Percentiles rank a stretch among this genome's conserved stretches.
Conservation (phyloP, 2,329 filamentous ascomycete genomes). For the Clonostachys chloroleuca region DNA sequence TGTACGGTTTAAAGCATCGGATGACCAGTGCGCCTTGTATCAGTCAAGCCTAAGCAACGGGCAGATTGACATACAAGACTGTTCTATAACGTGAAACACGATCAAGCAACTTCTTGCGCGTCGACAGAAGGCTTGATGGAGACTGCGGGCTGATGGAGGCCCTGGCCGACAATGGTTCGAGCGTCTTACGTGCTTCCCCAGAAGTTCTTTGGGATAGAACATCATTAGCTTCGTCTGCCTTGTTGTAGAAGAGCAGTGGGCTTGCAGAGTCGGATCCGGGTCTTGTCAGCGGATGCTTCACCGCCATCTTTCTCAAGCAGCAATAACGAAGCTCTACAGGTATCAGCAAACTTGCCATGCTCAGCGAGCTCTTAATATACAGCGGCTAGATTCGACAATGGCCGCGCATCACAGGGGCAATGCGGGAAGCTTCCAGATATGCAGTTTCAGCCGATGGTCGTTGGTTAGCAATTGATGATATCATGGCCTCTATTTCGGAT, state of each 20-base stretch:
- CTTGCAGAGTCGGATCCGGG: background rate
- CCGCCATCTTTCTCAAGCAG: background rate
- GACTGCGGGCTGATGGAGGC: background rate
- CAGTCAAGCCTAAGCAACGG: background rate
- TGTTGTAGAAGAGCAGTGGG: background rate
- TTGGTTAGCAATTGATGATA: background rate
- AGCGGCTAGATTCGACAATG: background rate
- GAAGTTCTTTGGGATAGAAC: background rate
- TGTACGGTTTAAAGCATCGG: background rate
- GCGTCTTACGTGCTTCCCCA: background rate
- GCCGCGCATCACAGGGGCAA: background rate
- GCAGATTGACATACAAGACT: background rate
- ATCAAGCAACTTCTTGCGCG: background rate
- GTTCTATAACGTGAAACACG: background rate
- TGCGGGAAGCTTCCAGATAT: background rate
- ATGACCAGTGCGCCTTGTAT: background rate
- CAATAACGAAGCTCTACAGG: background rate
- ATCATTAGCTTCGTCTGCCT: background rate
- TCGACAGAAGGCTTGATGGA: background rate
- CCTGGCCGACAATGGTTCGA: background rate
- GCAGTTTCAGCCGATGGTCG: background rate
- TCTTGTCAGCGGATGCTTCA: background rate
- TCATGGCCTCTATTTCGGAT: background rate
- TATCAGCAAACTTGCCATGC: background rate
- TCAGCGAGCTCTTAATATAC: background rate